A percentile compares a stretch with the other conserved stretches of the same genome.
Conservation (phyloP, 257 asterid species). For the Penstemon newberryi region DNA sequence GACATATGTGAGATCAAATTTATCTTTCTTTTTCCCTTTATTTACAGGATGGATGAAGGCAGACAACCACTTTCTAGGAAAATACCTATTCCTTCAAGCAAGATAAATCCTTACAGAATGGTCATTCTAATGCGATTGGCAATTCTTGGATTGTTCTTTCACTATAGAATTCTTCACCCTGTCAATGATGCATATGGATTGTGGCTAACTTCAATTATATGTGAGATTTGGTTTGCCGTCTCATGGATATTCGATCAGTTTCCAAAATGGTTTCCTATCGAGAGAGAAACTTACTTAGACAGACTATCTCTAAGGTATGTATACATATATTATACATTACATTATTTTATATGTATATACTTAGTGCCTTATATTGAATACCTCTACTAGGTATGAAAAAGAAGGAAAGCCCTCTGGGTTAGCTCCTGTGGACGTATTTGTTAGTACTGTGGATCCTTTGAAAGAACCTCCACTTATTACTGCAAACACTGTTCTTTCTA, state of each 20-base stretch:
- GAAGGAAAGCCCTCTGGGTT: constrained; percentile 93
- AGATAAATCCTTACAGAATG: constrained; percentile 85
- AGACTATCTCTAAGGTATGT: constrained; percentile 78
- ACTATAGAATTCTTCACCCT: constrained; percentile 86
- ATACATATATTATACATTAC: not conserved
- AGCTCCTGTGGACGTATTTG: constrained; percentile 76
- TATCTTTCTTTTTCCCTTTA: constrained; percentile 1
- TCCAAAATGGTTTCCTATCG: constrained; percentile 91
- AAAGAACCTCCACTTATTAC: constrained; percentile 98
- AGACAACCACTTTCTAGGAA: constrained; percentile 96
- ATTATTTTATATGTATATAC: not conserved
- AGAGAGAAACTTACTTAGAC: constrained; percentile 88
- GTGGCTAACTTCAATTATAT: constrained; percentile 89
- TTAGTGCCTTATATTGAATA: constrained; percentile 26
- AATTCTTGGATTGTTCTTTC: constrained; percentile 81
- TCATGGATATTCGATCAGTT: constrained; percentile 94
- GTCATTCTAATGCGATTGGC: constrained; percentile 76
- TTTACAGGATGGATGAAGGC: constrained; percentile 93
- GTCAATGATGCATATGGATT: constrained; percentile 87
- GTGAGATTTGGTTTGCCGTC: constrained; percentile 96
- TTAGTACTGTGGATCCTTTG: constrained; percentile 96
- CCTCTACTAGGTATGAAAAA: constrained; percentile 75
- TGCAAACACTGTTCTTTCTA: constrained; percentile 94
- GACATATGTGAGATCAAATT: not conserved
- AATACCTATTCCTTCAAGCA: constrained; percentile 85